These are phyloP conservation scores for Mrakia gelida DNA, from an alignment of 768 basidiomycete genomes.

Conservation along the genomic window DNA sequence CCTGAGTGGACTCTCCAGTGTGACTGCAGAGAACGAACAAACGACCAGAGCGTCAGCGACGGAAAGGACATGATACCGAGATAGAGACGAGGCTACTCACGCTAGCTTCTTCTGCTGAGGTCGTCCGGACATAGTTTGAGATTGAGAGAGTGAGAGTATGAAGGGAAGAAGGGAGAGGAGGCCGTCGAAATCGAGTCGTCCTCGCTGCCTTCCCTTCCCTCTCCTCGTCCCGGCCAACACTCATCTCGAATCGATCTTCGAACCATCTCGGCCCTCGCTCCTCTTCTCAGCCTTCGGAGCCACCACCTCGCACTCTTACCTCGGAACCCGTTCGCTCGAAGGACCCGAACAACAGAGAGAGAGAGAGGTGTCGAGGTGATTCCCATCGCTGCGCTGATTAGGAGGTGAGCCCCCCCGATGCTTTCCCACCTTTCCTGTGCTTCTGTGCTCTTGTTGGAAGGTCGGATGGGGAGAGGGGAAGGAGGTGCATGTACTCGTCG, in stretches of 20 bases:
- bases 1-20: conserved; percentile 14
- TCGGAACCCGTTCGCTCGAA: too few species aligned
- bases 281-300: too few species aligned
- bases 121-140: conserved; percentile 22
- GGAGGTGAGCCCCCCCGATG: background rate
- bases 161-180: background rate
- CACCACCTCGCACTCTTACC: too few species aligned
- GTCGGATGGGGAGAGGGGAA: too few species aligned
- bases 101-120: conserved; percentile 18
- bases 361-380: background rate
- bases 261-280: too few species aligned
- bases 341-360: too few species aligned
- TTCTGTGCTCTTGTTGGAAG: too few species aligned
- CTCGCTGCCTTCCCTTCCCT: too few species aligned
- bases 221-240: too few species aligned
- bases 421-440: background rate
- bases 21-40: conserved; percentile 5
- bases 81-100: background rate
- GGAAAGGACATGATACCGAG: background rate
- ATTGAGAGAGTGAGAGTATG: conserved; percentile 4
- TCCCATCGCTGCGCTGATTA: background rate
- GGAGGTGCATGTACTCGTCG: too few species aligned
- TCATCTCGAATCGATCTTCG: too few species aligned
- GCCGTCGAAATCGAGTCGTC: too few species aligned
- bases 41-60: background rate